These are phyloP conservation scores for Colletotrichum neosansevieriae DNA, from an alignment of 2,329 filamentous ascomycete species.

Conservation along the genomic window DNA sequence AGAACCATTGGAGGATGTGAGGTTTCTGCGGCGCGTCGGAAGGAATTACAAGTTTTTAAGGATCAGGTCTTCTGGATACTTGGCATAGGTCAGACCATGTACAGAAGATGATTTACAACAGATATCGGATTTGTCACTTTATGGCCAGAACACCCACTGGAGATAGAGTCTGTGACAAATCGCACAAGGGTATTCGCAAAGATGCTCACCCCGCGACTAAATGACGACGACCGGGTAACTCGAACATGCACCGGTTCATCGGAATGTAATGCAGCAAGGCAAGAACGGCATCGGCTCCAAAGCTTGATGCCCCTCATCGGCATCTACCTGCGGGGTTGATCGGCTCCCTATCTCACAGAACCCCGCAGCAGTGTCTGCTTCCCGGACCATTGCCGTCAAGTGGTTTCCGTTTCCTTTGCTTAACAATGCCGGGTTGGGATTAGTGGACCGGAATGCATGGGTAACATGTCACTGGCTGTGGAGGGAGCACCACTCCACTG, in stretches of 20 bases:
- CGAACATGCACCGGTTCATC: neutral
- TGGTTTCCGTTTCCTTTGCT: conserved; percentile 20
- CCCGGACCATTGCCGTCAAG: neutral
- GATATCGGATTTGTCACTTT: no score
- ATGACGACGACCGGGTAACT: neutral
- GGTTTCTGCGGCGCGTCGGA: no score
- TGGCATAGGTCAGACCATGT: no score
- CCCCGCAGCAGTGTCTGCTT: conserved; percentile 6
- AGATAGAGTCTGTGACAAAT: no score
- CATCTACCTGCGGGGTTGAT: conserved; percentile 11
- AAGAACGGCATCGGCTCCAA: neutral
- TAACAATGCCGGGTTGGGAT: conserved; percentile 20
- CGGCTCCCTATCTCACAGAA: conserved; percentile 1
- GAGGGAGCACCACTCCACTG: neutral
- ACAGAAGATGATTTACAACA: no score
- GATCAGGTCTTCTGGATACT: no score
- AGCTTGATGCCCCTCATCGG: neutral
- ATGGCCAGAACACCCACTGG: no score
- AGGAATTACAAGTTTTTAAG: no score
- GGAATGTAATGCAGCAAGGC: neutral
- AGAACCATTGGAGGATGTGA: no score
- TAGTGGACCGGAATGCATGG: conserved; percentile 9
- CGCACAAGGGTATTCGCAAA: neutral
- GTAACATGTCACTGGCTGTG: neutral
- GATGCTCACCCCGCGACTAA: neutral